Evolutionary conservation across 148 eudicot species (phyloP).

Genomic region (Nepenthes gracilis): DNA sequence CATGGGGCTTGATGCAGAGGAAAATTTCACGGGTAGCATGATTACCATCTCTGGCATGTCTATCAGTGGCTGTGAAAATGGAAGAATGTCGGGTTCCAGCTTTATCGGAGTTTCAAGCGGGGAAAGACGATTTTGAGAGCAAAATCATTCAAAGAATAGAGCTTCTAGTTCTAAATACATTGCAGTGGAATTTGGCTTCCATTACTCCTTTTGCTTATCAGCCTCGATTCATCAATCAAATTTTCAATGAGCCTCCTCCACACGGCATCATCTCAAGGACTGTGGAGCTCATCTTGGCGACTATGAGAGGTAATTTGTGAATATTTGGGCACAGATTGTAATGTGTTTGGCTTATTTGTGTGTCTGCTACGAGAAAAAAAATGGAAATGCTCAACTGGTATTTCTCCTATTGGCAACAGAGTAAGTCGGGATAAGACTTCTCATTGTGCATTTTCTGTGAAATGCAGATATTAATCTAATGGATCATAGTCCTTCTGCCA

Average conservation of each 20-base stretch:
- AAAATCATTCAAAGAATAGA: conserved; percentile 47
- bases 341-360: neutral
- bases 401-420: neutral
- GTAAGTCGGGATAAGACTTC: neutral
- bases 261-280: conserved; percentile 6
- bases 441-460: neutral
- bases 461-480: conserved; percentile 28
- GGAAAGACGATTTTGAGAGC: conserved; percentile 22
- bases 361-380: neutral
- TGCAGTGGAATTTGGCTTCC: conserved; percentile 49
- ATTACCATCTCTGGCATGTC: conserved; percentile 30
- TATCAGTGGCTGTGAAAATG: conserved; percentile 49
- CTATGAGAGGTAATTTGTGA: conserved; percentile 24
- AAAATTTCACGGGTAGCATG: conserved; percentile 27
- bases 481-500: conserved; percentile 29
- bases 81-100: conserved; percentile 28
- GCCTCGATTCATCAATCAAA: conserved; percentile 16
- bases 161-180: conserved; percentile 30
- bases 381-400: neutral
- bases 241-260: conserved; percentile 8
- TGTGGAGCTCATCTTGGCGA: conserved; percentile 16
- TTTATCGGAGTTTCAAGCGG: conserved; percentile 20
- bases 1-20: conserved; percentile 8
- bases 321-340: too few relatives aligned
- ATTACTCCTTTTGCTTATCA: conserved; percentile 37